phyloP scores from a whole-genome alignment of 257 asterid genomes.

The Agastache rugosa region DNA sequence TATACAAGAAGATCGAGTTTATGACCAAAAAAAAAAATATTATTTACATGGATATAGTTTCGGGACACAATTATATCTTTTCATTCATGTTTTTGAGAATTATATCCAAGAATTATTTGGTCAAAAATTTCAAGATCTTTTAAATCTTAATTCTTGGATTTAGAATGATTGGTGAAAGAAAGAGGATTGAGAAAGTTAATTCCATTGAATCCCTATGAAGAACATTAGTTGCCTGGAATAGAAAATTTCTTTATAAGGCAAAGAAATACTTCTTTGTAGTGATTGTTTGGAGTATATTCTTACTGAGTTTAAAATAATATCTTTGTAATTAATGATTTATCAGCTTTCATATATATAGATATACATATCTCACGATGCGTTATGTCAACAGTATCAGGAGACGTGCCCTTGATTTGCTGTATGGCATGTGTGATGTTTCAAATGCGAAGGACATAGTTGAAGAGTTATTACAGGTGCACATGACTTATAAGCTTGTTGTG shows the following conservation, averaged over 20 bases:
- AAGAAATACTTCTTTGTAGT: background rate
- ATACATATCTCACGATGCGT: constrained; percentile 31
- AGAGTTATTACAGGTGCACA: constrained; percentile 82
- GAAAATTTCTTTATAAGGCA: background rate
- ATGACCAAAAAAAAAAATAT: background rate
- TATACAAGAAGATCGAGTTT: background rate
- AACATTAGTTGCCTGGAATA: background rate
- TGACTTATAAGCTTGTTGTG: constrained; percentile 28
- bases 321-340: constrained; percentile 6
- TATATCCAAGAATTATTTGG: background rate
- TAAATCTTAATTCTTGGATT: background rate
- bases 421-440: constrained; percentile 98
- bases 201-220: background rate
- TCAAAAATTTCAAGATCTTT: background rate
- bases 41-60: no score
- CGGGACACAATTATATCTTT: background rate
- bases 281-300: constrained; percentile 6
- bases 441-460: constrained; percentile 98
- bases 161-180: background rate
- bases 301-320: background rate
- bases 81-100: background rate
- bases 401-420: constrained; percentile 95
- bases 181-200: background rate
- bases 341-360: constrained; percentile 5
- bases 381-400: constrained; percentile 73